phyloP scores from a whole-genome alignment of 2,329 filamentous ascomycete genomes.

The Helicocarpus griseus region DNA sequence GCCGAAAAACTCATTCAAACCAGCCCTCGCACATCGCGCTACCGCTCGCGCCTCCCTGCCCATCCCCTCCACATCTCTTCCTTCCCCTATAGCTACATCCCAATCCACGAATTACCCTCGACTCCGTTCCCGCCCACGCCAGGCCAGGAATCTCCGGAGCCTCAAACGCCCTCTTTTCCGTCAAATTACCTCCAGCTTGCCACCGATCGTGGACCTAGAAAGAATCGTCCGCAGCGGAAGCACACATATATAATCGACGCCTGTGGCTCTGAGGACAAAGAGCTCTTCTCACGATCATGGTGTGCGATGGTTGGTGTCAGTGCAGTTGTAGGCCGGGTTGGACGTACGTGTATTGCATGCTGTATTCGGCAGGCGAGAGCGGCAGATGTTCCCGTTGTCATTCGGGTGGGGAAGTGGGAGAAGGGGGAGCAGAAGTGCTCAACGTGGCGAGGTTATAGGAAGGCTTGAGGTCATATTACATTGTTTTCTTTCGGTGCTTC shows the following conservation, averaged over 20 bases:
- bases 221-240: neutral
- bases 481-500: neutral
- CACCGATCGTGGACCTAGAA: neutral
- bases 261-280: constrained; percentile 25
- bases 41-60: constrained; percentile 24
- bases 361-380: constrained; percentile 36
- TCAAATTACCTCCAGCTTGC: neutral
- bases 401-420: constrained; percentile 27
- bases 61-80: constrained; percentile 28
- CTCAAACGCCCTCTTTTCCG: neutral
- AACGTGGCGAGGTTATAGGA: neutral
- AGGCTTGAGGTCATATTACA: neutral
- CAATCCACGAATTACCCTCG: constrained; percentile 17
- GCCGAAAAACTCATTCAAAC: constrained; percentile 2
- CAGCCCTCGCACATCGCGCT: neutral
- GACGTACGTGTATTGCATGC: constrained; percentile 31
- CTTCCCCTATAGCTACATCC: constrained; percentile 24
- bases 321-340: constrained; percentile 32
- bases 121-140: constrained; percentile 7
- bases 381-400: constrained; percentile 28
- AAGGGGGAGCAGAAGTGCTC: neutral
- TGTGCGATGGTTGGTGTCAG: constrained; percentile 33
- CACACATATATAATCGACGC: constrained; percentile 27
- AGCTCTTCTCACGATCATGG: constrained; percentile 36
- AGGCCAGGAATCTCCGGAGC: neutral